Evolutionary conservation across 2,329 filamentous ascomycete genomes (phyloP).

Genomic region (Boeremia exigua): DNA sequence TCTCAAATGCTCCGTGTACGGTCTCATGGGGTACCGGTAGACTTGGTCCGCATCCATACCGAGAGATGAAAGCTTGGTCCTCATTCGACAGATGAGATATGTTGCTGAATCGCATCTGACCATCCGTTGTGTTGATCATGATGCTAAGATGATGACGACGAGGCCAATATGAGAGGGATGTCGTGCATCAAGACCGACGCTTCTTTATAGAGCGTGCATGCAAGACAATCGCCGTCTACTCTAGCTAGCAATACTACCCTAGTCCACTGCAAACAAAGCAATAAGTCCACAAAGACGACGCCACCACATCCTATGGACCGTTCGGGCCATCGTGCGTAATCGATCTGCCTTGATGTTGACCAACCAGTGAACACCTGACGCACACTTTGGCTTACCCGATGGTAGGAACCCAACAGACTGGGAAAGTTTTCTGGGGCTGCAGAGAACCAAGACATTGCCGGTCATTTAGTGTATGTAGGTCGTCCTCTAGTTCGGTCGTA

Average conservation of each 20-base stretch:
- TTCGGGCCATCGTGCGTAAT: neutral
- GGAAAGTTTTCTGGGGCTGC: neutral
- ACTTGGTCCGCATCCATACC: slow-evolving; percentile 32
- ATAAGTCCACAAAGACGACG: neutral
- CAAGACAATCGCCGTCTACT: neutral
- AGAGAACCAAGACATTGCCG: neutral
- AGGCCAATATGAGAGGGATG: neutral
- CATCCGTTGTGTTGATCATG: slow-evolving; percentile 18
- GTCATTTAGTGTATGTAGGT: neutral
- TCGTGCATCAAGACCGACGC: neutral
- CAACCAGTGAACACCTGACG: neutral
- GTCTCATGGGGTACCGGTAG: slow-evolving; percentile 24
- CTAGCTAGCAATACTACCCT: neutral
- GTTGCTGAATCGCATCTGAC: slow-evolving; percentile 14
- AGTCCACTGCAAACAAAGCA: slow-evolving; percentile 2
- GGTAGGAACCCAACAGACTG: neutral
- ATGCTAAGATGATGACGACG: neutral
- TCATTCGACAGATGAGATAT: slow-evolving; percentile 25
- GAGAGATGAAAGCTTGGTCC: slow-evolving; percentile 29
- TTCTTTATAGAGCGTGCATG: slow-evolving; percentile 9
- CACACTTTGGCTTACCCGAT: neutral
- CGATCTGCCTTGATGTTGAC: neutral
- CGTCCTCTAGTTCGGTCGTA: neutral
- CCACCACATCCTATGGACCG: neutral
- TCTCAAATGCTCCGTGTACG: slow-evolving; percentile 39